These are phyloP conservation scores for Gossypium davidsonii DNA, from an alignment of 441 rosid genomes.

Conservation along the genomic window DNA sequence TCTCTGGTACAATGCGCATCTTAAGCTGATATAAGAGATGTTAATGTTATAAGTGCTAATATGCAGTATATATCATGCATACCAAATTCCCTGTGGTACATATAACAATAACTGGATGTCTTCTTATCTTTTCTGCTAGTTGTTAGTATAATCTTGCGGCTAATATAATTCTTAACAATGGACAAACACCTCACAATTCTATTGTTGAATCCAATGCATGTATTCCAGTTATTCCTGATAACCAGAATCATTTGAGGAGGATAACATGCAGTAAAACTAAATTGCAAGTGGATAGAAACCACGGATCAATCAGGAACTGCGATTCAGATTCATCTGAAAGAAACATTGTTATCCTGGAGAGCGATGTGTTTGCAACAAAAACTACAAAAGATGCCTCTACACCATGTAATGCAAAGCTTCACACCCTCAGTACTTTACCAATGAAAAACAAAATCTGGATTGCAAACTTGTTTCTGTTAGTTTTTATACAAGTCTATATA, in stretches of 20 bases:
- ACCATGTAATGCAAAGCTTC: not conserved
- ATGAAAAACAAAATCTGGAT: not conserved
- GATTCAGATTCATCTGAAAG: conserved; percentile 1
- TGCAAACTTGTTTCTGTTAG: not conserved
- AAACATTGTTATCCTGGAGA: not conserved
- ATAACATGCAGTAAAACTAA: conserved; percentile 1
- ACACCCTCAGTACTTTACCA: not conserved
- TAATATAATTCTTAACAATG: not conserved
- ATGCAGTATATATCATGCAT: not conserved
- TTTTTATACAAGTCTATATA: not conserved
- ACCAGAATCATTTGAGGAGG: conserved; percentile 1
- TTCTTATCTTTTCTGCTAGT: not conserved
- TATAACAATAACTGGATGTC: not conserved
- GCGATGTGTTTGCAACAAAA: not conserved
- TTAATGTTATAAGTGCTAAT: conserved; percentile 3
- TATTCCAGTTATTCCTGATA: not conserved
- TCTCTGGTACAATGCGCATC: not conserved
- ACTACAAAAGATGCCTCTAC: not conserved
- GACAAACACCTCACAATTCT: not conserved
- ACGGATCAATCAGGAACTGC: not conserved
- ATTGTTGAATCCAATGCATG: not conserved
- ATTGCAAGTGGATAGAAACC: not conserved
- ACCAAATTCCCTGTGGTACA: not conserved
- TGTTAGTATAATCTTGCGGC: not conserved
- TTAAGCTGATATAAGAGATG: not conserved